These are phyloP conservation scores for Babesia gibsoni DNA, from an alignment of 169 alveolate species.

Conservation along the genomic window DNA sequence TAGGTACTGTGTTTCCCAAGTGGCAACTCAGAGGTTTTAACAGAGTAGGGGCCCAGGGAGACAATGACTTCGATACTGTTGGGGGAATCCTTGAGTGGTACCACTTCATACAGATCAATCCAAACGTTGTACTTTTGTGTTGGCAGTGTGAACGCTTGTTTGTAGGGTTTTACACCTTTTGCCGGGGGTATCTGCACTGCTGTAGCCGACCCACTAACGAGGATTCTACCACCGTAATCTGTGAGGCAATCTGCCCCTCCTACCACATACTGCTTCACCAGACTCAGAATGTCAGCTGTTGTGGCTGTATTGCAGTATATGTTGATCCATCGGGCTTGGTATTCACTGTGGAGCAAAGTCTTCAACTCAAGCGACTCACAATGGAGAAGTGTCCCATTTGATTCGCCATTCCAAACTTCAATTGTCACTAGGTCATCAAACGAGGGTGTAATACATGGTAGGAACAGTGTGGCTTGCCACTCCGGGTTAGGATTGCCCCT, in stretches of 20 bases:
- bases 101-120: slow-evolving; percentile 72
- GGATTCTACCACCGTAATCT: slow-evolving; percentile 59
- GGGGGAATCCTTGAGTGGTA: slow-evolving; percentile 48
- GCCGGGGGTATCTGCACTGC: slow-evolving; percentile 55
- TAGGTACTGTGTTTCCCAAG: slow-evolving; percentile 51
- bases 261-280: slow-evolving; percentile 56
- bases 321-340: slow-evolving; percentile 57
- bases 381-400: slow-evolving; percentile 25
- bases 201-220: slow-evolving; percentile 59
- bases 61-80: slow-evolving; percentile 47
- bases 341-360: slow-evolving; percentile 47
- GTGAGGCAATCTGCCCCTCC: slow-evolving; percentile 47
- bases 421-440: slow-evolving; percentile 69
- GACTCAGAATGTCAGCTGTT: slow-evolving; percentile 9
- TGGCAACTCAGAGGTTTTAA: slow-evolving; percentile 13
- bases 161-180: slow-evolving; percentile 57
- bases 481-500: slow-evolving; percentile 78
- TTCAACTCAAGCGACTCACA: slow-evolving; percentile 50
- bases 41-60: slow-evolving; percentile 70
- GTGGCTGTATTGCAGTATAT: slow-evolving; percentile 57
- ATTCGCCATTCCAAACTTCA: slow-evolving; percentile 67
- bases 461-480: slow-evolving; percentile 77
- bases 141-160: slow-evolving; percentile 56
- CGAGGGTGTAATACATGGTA: slow-evolving; percentile 79
- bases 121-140: slow-evolving; percentile 66